Conservation (phyloP, 129 eudicot species). For the Saposhnikovia divaricata region DNA sequence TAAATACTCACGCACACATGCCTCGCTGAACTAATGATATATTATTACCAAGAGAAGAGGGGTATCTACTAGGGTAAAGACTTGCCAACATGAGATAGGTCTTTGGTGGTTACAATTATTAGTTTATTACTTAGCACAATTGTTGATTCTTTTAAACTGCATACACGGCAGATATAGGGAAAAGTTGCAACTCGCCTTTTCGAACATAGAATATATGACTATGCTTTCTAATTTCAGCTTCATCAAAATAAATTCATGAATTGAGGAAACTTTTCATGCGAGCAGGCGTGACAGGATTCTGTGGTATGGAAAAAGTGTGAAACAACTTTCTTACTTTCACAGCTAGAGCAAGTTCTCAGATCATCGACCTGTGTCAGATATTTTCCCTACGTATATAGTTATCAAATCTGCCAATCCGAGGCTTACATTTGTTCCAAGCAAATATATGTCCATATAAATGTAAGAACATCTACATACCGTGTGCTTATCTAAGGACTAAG, state of each 20-base stretch:
- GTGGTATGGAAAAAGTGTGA: slow-evolving; percentile 87
- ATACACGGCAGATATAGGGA: too few species aligned
- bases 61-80: background rate
- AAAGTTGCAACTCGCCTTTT: too few species aligned
- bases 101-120: background rate
- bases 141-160: too few species aligned
- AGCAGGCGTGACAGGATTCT: slow-evolving; percentile 93
- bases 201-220: too few species aligned
- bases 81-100: background rate
- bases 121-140: background rate
- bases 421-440: slow-evolving; percentile 22
- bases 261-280: slow-evolving; percentile 11
- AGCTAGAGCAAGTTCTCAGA: slow-evolving; percentile 90
- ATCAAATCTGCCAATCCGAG: slow-evolving; percentile 34
- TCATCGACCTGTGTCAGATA: slow-evolving; percentile 84
- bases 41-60: too few species aligned
- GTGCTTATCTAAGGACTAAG: background rate
- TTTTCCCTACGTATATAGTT: slow-evolving; percentile 58
- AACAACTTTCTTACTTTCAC: slow-evolving; percentile 70
- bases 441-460: slow-evolving; percentile 27
- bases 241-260: background rate
- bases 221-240: background rate
- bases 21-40: background rate
- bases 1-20: background rate
- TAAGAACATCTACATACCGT: slow-evolving; percentile 19